Evolutionary conservation across 192 early-diverging fungal species (phyloP), one percentile per base, ranked within the genome.

Genomic region (Podila horticola): DNA sequence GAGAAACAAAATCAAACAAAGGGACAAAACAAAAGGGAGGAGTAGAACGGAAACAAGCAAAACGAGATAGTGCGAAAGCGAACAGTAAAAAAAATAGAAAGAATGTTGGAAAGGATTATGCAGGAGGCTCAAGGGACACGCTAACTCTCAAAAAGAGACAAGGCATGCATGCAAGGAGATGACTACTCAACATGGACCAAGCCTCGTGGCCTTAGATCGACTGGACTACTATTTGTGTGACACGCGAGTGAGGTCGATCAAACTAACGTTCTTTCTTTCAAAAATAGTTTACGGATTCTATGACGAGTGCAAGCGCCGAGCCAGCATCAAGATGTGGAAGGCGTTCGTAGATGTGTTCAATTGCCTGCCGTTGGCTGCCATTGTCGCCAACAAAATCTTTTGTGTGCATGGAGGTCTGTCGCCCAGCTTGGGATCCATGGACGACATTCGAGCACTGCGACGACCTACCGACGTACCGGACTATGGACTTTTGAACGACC

Each of bases 371-470:
- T 91, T 98, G 29, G 94, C 97, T 0, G 97, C 93, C 0, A 87
- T 98, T 38, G 95, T 98, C 1, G 96, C 95, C 31, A 90, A 89
- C 70, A 95, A 95, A 87, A 98, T 98, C 69, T 98, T 96, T 73
- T 98, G 95, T 74, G 94, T 98, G n/a, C 97, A 98, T 82, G 97
- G 95, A 30, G 97, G 97, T 0, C 82, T 98, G 38, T 97, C 95
- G 41, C 97, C 93, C 1, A 84, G 85, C 36, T 73, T 94, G 10
- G 62, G 84, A 72, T 91, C 86, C 41, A 94, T 98, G 94, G 95
- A 95, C 67, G 95, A 97, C 67, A 93, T 98, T 71, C 88, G 92
- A 5, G 85, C 83, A 45, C 88, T 98, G 8, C 69, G 89, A 63
- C 90, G 97, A 45, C 97, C 97, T 0, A 90, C 88, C 36, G 95